Conservation (phyloP, 1,139 yeast genomes). For the Hemisphaericaspora subhashii region DNA sequence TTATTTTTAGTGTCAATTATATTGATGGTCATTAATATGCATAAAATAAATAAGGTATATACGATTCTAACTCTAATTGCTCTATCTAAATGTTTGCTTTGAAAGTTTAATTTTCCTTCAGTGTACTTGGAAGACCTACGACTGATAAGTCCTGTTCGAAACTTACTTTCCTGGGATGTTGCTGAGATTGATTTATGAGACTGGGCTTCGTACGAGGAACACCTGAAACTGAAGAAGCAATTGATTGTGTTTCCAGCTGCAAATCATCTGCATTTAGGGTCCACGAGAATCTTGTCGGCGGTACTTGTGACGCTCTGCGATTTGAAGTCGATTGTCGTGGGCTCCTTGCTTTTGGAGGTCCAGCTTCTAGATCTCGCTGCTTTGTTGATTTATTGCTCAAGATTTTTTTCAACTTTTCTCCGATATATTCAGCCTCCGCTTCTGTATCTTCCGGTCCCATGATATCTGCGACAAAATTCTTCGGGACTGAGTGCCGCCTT, state of each 20-base stretch:
- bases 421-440: slow-evolving; percentile 30
- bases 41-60: too few relatives aligned
- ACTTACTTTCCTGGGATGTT: too few relatives aligned
- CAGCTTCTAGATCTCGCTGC: slow-evolving; percentile 3
- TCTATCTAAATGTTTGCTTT: too few relatives aligned
- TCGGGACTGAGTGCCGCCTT: background rate
- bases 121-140: background rate
- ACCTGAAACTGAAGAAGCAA: background rate
- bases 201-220: background rate
- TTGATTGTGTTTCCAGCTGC: slow-evolving; percentile 9
- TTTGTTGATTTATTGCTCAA: slow-evolving; percentile 7
- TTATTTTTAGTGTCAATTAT: background rate
- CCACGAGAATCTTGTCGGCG: background rate
- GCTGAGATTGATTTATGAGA: too few relatives aligned
- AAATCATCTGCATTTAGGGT: background rate
- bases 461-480: background rate
- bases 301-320: background rate
- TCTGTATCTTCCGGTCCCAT: slow-evolving; percentile 13
- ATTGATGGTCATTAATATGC: background rate
- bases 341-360: background rate
- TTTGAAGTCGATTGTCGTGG: background rate
- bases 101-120: background rate
- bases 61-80: background rate
- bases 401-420: slow-evolving; percentile 25
- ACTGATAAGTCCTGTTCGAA: background rate